A percentile compares a stretch with the other conserved stretches of the same genome.
Conservation (phyloP, 2,329 filamentous ascomycete genomes). For the Colletotrichum sp. region DNA sequence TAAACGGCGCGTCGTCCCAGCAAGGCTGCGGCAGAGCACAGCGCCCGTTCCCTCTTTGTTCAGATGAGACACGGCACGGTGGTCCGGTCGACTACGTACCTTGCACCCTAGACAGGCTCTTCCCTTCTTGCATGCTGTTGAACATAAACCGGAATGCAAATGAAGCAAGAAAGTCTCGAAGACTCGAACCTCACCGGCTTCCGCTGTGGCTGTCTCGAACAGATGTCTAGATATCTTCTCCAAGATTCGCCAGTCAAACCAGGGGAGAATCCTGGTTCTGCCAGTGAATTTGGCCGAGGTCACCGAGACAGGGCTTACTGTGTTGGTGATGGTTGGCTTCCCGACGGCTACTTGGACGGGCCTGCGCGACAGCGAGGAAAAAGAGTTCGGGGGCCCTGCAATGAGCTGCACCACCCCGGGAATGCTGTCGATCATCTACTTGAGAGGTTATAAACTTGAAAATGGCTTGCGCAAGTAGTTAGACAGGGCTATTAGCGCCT, state of each 20-base stretch:
- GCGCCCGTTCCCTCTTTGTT: neutral
- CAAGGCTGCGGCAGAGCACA: neutral
- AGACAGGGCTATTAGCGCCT: neutral
- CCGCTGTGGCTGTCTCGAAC: constrained; percentile 2
- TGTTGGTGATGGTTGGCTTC: neutral
- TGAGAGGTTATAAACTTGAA: neutral
- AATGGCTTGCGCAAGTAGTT: neutral
- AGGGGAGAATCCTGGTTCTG: neutral
- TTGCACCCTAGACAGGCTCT: neutral
- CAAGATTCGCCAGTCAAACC: neutral
- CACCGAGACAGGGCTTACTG: constrained; percentile 16
- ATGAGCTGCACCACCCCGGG: neutral
- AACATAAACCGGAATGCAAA: neutral
- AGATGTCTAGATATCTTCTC: neutral
- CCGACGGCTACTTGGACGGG: neutral
- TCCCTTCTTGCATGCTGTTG: neutral
- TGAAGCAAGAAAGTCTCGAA: constrained; percentile 1
- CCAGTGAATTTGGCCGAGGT: constrained; percentile 8
- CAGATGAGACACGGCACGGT: constrained; percentile 10
- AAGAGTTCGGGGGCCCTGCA: neutral
- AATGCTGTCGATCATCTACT: neutral
- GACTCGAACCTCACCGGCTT: neutral
- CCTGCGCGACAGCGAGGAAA: neutral
- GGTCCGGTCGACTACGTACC: neutral
- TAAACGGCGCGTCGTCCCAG: constrained; percentile 3